Conservation (phyloP, 2,329 filamentous ascomycete species). For the Bipolaris cookei region DNA sequence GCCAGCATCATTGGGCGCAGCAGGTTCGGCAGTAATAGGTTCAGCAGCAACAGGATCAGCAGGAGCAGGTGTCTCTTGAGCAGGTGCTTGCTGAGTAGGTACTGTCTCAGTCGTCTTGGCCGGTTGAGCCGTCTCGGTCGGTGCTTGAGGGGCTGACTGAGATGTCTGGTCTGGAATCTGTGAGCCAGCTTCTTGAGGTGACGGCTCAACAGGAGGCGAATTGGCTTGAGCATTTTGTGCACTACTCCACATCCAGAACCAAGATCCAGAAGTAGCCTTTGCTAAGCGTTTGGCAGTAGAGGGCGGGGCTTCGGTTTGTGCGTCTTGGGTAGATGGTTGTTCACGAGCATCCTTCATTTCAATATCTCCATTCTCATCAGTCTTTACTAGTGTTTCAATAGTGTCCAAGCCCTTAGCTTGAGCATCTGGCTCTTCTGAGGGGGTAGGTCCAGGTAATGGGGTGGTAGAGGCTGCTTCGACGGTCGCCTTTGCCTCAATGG, state of each 20-base stretch:
- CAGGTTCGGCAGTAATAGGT: slow-evolving; percentile 7
- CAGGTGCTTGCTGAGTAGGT: slow-evolving; percentile 5
- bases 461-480: slow-evolving; percentile 50
- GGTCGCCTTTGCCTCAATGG: slow-evolving; percentile 29
- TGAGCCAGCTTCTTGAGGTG: slow-evolving; percentile 10
- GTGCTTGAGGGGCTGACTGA: slow-evolving; percentile 7
- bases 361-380: slow-evolving; percentile 18
- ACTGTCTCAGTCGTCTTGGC: slow-evolving; percentile 3
- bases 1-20: slow-evolving; percentile 15
- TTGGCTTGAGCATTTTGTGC: slow-evolving; percentile 52
- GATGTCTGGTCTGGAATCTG: slow-evolving; percentile 17
- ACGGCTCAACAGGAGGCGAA: slow-evolving; percentile 27
- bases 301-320: slow-evolving; percentile 23
- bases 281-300: slow-evolving; percentile 17
- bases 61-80: too few species aligned
- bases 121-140: neutral
- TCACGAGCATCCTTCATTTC: slow-evolving; percentile 31
- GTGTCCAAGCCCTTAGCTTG: slow-evolving; percentile 34
- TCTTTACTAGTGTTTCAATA: slow-evolving; percentile 1
- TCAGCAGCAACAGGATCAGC: too few species aligned
- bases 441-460: slow-evolving; percentile 49
- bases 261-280: slow-evolving; percentile 46
- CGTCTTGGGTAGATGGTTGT: slow-evolving; percentile 11
- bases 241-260: slow-evolving; percentile 59
- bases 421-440: slow-evolving; percentile 43